Evolutionary conservation across 2,329 filamentous ascomycete species (phyloP).

Genomic region (Penicillium concentricum): DNA sequence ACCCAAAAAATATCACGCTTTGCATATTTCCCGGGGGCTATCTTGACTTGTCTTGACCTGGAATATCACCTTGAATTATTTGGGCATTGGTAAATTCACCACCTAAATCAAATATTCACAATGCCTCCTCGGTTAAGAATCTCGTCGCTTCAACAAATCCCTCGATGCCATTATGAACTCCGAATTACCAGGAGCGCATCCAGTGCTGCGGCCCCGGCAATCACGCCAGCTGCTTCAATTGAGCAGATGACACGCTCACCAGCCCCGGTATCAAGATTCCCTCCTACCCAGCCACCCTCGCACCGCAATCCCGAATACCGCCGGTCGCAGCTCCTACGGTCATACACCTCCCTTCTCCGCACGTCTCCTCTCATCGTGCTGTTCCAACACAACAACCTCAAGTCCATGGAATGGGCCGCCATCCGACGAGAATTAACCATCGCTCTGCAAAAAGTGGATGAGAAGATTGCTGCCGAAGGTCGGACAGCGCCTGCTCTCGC

Average conservation of each 20-base stretch:
- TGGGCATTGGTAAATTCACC: slow-evolving; percentile 1
- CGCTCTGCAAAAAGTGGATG: slow-evolving; percentile 64
- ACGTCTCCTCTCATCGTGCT: slow-evolving; percentile 82
- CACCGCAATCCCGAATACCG: slow-evolving; percentile 82
- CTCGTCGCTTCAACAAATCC: slow-evolving; percentile 37
- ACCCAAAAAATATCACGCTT: slow-evolving; percentile 27
- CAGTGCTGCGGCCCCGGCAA: slow-evolving; percentile 49
- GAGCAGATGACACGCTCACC: slow-evolving; percentile 48
- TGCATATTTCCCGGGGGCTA: slow-evolving; percentile 10
- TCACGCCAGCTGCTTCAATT: slow-evolving; percentile 54
- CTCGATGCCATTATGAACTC: slow-evolving; percentile 39
- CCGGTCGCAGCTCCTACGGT: slow-evolving; percentile 83
- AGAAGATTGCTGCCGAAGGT: slow-evolving; percentile 61
- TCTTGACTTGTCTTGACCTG: slow-evolving; percentile 4
- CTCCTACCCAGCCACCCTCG: slow-evolving; percentile 76
- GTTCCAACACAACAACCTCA: slow-evolving; percentile 78
- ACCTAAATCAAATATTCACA: slow-evolving; percentile 18
- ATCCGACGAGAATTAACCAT: slow-evolving; percentile 67
- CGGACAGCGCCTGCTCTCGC: slow-evolving; percentile 49
- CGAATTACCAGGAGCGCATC: slow-evolving; percentile 39
- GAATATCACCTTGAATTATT: slow-evolving; percentile 2
- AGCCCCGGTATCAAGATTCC: slow-evolving; percentile 51
- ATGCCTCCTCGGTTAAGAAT: slow-evolving; percentile 57
- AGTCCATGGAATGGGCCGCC: slow-evolving; percentile 70
- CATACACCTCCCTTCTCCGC: slow-evolving; percentile 84